These are phyloP conservation scores for Phytopythium chamaehyphon DNA, from an alignment of 352 stramenopile species.

Conservation along the genomic window DNA sequence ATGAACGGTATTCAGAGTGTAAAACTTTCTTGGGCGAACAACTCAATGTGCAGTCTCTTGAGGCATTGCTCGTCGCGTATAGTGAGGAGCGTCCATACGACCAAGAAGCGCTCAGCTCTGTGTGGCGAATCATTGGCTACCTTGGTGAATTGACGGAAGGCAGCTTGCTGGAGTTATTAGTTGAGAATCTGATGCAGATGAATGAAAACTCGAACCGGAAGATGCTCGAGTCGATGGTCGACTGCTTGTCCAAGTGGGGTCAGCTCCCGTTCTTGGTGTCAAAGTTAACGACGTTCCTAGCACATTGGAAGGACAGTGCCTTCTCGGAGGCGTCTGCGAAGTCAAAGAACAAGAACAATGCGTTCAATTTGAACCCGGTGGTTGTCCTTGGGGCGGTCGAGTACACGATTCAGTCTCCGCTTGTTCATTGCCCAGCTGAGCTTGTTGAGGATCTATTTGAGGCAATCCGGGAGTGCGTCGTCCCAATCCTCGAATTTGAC, in stretches of 20 bases:
- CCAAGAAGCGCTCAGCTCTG: constrained; percentile 61
- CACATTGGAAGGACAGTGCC: constrained; percentile 51
- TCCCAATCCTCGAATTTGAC: constrained; percentile 41
- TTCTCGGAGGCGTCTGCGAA: constrained; percentile 22
- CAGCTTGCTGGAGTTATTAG: constrained; percentile 48
- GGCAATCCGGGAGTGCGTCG: constrained; percentile 34
- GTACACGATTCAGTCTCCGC: constrained; percentile 53
- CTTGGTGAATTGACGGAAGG: constrained; percentile 60
- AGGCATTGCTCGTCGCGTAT: constrained; percentile 62
- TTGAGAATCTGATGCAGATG: constrained; percentile 70
- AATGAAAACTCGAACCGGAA: constrained; percentile 69
- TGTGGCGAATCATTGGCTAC: constrained; percentile 73
- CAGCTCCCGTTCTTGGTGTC: constrained; percentile 61
- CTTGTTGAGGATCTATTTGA: constrained; percentile 44
- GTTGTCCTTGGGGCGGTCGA: constrained; percentile 61
- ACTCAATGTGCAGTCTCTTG: constrained; percentile 52
- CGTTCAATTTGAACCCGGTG: constrained; percentile 44
- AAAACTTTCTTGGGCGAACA: constrained; percentile 71
- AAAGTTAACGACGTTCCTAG: constrained; percentile 56
- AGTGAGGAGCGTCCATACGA: constrained; percentile 54
- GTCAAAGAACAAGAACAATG: constrained; percentile 33
- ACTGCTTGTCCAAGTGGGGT: constrained; percentile 73
- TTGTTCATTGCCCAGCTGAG: constrained; percentile 38
- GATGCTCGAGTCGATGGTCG: constrained; percentile 73
- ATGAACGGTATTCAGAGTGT: constrained; percentile 67